Conservation (phyloP, 73 alveolate species). For the Durusdinium trenchii region DNA sequence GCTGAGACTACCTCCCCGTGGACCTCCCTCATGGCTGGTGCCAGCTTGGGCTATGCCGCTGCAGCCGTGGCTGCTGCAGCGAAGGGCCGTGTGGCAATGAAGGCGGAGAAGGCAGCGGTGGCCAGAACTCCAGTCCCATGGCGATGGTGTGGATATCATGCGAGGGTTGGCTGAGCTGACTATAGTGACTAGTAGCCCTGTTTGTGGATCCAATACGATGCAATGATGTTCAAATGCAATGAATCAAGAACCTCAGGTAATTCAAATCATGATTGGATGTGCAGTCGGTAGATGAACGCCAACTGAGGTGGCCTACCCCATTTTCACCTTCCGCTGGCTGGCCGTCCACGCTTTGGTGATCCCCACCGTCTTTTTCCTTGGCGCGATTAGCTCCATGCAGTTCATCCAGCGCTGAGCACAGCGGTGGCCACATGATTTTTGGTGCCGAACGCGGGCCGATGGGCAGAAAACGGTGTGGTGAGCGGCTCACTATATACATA, state of each 20-base stretch:
- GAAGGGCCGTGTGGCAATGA: constrained; percentile 31
- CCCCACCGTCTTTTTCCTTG: constrained; percentile 94
- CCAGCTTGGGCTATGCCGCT: constrained; percentile 89
- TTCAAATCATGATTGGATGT: no score
- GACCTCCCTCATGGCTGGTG: constrained; percentile 13
- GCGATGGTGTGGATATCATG: no score
- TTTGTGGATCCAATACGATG: no score
- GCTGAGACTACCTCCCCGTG: neutral
- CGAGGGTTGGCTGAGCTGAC: no score
- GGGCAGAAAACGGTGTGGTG: no score
- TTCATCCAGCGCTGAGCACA: constrained; percentile 94
- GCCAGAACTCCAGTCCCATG: constrained; percentile 12
- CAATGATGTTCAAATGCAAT: no score
- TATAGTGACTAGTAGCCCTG: no score
- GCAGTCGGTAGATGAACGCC: no score
- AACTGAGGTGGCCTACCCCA: constrained; percentile 67
- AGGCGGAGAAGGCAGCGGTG: constrained; percentile 18
- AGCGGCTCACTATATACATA: neutral
- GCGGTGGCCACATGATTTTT: no score
- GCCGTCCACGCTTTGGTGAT: constrained; percentile 92
- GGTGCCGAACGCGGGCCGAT: no score
- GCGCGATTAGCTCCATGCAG: constrained; percentile 96
- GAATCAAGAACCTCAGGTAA: no score
- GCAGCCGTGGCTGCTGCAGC: constrained; percentile 49
- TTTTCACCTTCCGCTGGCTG: constrained; percentile 90